These are phyloP conservation scores for Tylopilus intermedius DNA, from an alignment of 768 basidiomycete species.

Conservation along the genomic window DNA sequence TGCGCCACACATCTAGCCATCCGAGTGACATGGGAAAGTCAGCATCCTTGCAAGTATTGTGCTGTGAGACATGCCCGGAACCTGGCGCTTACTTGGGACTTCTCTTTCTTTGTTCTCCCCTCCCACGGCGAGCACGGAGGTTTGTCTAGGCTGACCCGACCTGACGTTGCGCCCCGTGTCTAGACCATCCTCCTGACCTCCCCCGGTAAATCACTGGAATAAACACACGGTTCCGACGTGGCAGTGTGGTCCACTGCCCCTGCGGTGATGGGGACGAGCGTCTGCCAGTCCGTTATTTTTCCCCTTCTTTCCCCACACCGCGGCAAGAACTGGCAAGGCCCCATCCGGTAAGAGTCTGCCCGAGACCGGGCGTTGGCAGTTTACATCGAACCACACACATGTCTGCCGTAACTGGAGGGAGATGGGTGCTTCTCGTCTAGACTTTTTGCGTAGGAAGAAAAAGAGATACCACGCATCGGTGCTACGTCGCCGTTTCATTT, in stretches of 20 bases:
- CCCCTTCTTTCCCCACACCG: conserved; percentile 3
- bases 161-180: not conserved
- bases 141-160: not conserved
- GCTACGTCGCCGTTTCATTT: conserved; percentile 14
- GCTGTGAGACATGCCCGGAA: conserved; percentile 9
- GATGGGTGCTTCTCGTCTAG: no score
- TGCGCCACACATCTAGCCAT: not conserved
- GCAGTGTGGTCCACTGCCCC: not conserved
- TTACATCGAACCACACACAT: not conserved
- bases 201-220: not conserved
- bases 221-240: conserved; percentile 4
- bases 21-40: conserved; percentile 10
- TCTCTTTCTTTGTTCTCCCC: not conserved
- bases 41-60: not conserved
- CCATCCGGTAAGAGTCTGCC: not conserved
- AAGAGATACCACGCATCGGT: conserved; percentile 1
- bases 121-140: conserved; percentile 16
- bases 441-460: no score
- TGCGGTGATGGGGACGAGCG: not conserved
- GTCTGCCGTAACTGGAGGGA: conserved; percentile 2
- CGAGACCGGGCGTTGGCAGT: conserved; percentile 5
- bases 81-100: not conserved
- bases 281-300: not conserved
- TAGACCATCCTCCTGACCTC: conserved; percentile 3
- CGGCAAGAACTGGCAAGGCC: not conserved